A percentile compares a stretch with the other conserved stretches of the same genome.
Conservation (phyloP, 306 rosid genomes). For the Leucaena leucocephala region DNA sequence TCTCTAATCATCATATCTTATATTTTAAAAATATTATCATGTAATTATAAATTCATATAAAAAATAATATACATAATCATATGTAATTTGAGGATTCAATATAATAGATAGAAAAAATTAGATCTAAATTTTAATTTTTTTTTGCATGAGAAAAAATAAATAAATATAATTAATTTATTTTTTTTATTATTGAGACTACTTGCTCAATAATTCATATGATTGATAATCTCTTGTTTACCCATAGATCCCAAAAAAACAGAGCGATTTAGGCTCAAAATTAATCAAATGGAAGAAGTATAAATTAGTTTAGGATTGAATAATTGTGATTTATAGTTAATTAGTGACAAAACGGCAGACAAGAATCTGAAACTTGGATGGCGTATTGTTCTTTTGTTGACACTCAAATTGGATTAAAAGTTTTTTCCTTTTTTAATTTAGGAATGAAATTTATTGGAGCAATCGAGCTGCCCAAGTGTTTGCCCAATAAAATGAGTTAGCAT, state of each 20-base stretch:
- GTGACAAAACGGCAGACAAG: slow-evolving; percentile 51
- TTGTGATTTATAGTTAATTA: slow-evolving; percentile 41
- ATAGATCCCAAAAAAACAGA: slow-evolving; percentile 45
- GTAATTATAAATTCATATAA: no score
- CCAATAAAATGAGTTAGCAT: slow-evolving; percentile 32
- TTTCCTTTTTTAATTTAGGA: slow-evolving; percentile 25
- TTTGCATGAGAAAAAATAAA: background rate
- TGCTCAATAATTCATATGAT: background rate
- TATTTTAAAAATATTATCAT: no score
- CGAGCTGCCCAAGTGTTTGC: slow-evolving; percentile 42
- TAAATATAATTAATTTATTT: background rate
- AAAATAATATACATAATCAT: no score
- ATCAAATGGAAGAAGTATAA: slow-evolving; percentile 54
- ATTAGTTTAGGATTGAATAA: slow-evolving; percentile 30
- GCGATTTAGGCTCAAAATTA: slow-evolving; percentile 14
- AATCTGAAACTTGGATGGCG: slow-evolving; percentile 53
- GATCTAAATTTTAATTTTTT: no score
- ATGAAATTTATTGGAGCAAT: slow-evolving; percentile 1
- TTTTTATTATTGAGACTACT: background rate
- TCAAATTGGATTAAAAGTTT: slow-evolving; percentile 9
- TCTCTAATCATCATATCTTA: no score
- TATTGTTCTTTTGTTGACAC: slow-evolving; percentile 38
- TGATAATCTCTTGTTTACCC: slow-evolving; percentile 6
- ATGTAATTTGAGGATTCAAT: no score
- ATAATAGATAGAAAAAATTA: no score